phyloP scores from a whole-genome alignment of 2,329 filamentous ascomycete genomes.

The Lecanicillium sp. region DNA sequence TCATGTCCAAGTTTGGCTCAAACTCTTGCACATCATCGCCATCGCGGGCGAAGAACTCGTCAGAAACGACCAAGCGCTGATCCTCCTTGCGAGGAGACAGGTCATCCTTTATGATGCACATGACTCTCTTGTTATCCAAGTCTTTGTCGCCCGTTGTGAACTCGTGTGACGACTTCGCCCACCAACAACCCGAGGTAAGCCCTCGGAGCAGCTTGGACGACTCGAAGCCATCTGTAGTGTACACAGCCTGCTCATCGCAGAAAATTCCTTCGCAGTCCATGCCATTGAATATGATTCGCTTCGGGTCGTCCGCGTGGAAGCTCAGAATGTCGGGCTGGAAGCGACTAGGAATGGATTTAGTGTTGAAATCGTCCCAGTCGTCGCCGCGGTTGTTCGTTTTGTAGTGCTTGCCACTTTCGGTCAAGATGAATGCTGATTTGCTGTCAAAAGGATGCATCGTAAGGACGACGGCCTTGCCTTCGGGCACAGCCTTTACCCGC shows the following conservation, averaged over 20 bases:
- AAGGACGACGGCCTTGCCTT: constrained; percentile 55
- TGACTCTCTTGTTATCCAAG: constrained; percentile 59
- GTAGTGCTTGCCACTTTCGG: constrained; percentile 64
- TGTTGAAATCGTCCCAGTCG: constrained; percentile 69
- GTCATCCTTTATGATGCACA: constrained; percentile 73
- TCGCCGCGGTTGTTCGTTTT: constrained; percentile 77
- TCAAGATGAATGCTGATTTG: constrained; percentile 73
- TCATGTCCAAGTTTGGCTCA: constrained; percentile 70
- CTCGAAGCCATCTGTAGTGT: constrained; percentile 82
- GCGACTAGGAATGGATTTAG: constrained; percentile 48
- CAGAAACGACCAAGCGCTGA: constrained; percentile 72
- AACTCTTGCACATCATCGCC: constrained; percentile 48
- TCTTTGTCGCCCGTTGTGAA: constrained; percentile 65
- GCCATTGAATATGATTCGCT: constrained; percentile 80
- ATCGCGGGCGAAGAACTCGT: constrained; percentile 65
- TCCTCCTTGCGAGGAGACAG: constrained; percentile 65
- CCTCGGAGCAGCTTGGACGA: constrained; percentile 57
- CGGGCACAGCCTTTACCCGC: constrained; percentile 54
- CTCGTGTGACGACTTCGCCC: constrained; percentile 69
- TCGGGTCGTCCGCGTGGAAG: constrained; percentile 78
- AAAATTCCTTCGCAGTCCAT: constrained; percentile 58
- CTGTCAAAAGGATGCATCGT: constrained; percentile 72
- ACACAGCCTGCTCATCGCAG: constrained; percentile 58
- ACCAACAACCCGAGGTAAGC: constrained; percentile 71
- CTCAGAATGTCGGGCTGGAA: constrained; percentile 47